Base-by-base conservation (phyloP, 306 rosid species). In the Ormosia emarginata region DNA sequence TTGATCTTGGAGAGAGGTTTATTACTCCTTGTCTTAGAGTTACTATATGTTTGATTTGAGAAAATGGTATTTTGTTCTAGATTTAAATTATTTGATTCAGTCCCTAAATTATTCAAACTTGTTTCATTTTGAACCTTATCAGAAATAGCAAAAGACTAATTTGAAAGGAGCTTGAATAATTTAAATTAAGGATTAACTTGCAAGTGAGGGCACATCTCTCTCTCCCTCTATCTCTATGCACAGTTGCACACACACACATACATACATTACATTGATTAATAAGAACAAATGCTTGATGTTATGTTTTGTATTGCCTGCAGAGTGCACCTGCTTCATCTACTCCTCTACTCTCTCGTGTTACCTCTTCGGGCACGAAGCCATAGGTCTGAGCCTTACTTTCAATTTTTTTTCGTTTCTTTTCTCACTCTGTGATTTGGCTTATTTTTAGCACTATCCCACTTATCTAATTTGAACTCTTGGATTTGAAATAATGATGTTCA, bases 311-410 rank as follows among this genome's bases (percentile, higher is more conserved):
- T 75, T 66, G 72, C 52, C 43, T 90, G 88, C 92, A 95, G 99
- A 88, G 98, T 84, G 93, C 91, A 57, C 94, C 94, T 32, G 78
- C 81, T 43, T 74, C 92, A 7, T 66, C 92, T 3, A 82, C 80
- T 40, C 81, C 89, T n/a, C n/a, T n/a, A n/a, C n/a, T n/a, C n/a
- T n/a, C n/a, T n/a, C n/a, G n/a, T n/a, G n/a, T n/a, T n/a, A n/a
- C n/a, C n/a, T n/a, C n/a, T n/a, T n/a, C n/a, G n/a, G n/a, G n/a
- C n/a, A n/a, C n/a, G n/a, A n/a, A n/a, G n/a, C n/a, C n/a, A n/a
- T n/a, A n/a, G n/a, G n/a, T n/a, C n/a, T n/a, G n/a, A n/a, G n/a
- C n/a, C n/a, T n/a, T n/a, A n/a, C n/a, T n/a, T n/a, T n/a, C n/a
- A n/a, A n/a, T n/a, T n/a, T n/a, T n/a, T n/a, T n/a, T n/a, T n/a